Base-by-base conservation (phyloP, 1,284 basidiomycete species). In the Pisolithus thermaeus region DNA sequence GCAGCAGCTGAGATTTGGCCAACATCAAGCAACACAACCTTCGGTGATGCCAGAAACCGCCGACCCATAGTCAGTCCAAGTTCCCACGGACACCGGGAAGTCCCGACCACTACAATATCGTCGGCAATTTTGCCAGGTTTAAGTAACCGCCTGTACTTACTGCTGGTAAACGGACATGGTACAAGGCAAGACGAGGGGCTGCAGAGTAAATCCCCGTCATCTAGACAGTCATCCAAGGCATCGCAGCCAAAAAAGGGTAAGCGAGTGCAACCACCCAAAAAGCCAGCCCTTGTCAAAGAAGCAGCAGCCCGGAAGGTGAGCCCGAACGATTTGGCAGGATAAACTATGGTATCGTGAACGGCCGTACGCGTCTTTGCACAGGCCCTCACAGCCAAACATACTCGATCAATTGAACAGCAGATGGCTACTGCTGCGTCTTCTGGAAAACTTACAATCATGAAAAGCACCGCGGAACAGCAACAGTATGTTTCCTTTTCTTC, bases 381-480 rank as follows among this genome's bases (percentile, higher is more conserved):
- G 92, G 74, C 79, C 60, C 74, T 96, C 56, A 88, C 87, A 56
- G 84, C 90, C 51, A 92, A 92, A 70, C 93, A 95, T 66, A 92
- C 89, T 67, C 83, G 82, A 66, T 90, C 87, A 30, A 92, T 96
- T 61, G 92, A 96, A 69, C 77, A 80, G 53, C 91, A 94, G 70
- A 90, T 92, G 83, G 89, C 91, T 28, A 74, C 82, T 49, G 90
- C 90, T n/a, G 91, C 92, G 11, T 89, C 87, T 6, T 76, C 82
- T 37, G 87, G 90, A 49, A 91, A 90, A 67, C 74, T 94, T 54
- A 91, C 88, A 25, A 93, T 95, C 68, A 91, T 95, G 90, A 88
- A 86, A 71, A 81, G 81, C 56, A 66, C 72, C 30, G 72, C 32
- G 32, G 32, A 35, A 35, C 32, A 35, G 5, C 32, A 81, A 60